A percentile compares a stretch with the other conserved stretches of the same genome.
These are phyloP conservation scores for Fusarium xylarioides DNA, from an alignment of 2,329 filamentous ascomycete genomes.

Conservation along the genomic window DNA sequence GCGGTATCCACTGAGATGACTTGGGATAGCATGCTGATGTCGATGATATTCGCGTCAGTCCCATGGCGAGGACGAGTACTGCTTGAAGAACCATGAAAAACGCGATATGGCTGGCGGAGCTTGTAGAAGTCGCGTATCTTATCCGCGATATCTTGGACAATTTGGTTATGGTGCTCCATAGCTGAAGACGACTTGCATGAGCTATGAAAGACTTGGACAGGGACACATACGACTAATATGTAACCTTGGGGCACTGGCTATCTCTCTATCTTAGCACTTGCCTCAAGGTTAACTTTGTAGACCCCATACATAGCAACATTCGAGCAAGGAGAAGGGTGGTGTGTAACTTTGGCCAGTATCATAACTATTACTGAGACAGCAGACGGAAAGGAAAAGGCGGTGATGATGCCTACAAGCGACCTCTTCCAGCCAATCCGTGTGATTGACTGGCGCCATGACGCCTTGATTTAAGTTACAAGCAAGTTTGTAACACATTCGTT, in stretches of 20 bases:
- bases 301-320: too few relatives aligned
- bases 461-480: too few relatives aligned
- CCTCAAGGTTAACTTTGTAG: too few relatives aligned
- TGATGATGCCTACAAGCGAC: neutral
- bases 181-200: fast-evolving
- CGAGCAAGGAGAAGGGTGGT: too few relatives aligned
- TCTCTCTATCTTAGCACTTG: fast-evolving
- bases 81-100: constrained; percentile 78
- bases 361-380: neutral
- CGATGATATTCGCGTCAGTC: constrained; percentile 23
- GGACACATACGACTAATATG: neutral
- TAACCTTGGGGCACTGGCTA: fast-evolving
- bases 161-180: constrained; percentile 59
- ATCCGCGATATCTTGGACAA: constrained; percentile 54
- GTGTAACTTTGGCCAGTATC: neutral
- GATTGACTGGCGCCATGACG: fast-evolving
- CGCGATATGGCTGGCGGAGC: constrained; percentile 67
- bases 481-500: neutral
- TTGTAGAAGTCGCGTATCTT: constrained; percentile 56
- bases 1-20: constrained; percentile 19
- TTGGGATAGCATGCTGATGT: constrained; percentile 34
- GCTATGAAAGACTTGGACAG: fast-evolving
- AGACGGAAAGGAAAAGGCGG: neutral
- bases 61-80: constrained; percentile 65
- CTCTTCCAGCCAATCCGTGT: neutral